Evolutionary conservation across 176 grass and related monocot genomes (phyloP), one percentile per base, ranked within the genome.

Genomic region (Carex cristatella): DNA sequence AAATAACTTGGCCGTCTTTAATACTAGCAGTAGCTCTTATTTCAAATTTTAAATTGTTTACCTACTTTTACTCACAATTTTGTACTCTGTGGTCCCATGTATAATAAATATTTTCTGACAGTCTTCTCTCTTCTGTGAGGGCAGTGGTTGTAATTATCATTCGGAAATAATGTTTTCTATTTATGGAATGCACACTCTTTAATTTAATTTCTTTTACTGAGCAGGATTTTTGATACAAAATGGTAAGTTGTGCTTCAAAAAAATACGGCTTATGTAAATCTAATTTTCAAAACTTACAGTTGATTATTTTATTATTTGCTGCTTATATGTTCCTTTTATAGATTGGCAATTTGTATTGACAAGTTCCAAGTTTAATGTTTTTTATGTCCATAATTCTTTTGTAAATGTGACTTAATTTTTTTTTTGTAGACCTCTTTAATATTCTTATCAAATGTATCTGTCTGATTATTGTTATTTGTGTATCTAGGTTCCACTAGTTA

Each of bases 21-120:
- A 23, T 78, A 55, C 74, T 57, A n/a, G 74, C 74, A 33, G 74
- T 53, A 33, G 28, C 16, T 56, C 69, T n/a, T 72, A 72, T 56
- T 79, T 79, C 53, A 79, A 79, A 57, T 18, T 79, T 78, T 79
- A 35, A 58, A 58, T 79, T 37, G 51, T 58, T 57, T 58, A 58
- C 74, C 74, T 35, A 58, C 74, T 79, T 79, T 37, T 79, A 6
- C 35, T 37, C 74, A 58, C 74, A 57, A 79, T 35, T 3, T 35
- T 79, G 30, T 79, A 53, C 53, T 78, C 10, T 79, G 74, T 79
- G 74, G 74, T 79, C 74, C 73, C 74, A 15, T 79, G 74, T 35
- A 32, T 35, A 79, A 57, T 79, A 56, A 78, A 79, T 79, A 79
- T 57, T 15, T 79, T 79, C 74, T 79, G 74, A 79, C 74, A 79